Base-by-base conservation (phyloP, 768 basidiomycete species). In the Boletus sp. region DNA sequence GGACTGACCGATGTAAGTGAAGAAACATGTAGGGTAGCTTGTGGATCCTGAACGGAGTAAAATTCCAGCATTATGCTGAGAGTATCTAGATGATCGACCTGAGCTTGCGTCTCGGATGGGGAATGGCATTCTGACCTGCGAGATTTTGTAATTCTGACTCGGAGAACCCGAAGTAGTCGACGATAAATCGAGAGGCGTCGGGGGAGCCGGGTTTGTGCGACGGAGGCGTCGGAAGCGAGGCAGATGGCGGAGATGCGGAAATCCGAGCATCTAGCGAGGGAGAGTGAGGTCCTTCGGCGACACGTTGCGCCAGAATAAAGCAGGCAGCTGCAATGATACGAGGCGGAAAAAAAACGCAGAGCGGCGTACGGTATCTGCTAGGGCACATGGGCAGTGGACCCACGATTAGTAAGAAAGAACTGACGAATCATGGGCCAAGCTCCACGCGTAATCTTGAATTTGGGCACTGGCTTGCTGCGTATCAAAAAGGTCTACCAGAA, bases 391-490 rank as follows among this genome's bases (percentile, higher is more conserved):
- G 59, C 37, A 54, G 36, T 50, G 51, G 40, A 45, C 40, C 32
- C n/a, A 37, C 48, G 37, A 50, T 35, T 28, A 42, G 20, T 32
- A 36, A 45, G 36, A 49, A 24, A 14, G 41, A 36, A 80, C 80
- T 72, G 56, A 93, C 92, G 92, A 91, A 76, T 94, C 92, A 72
- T 92, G 89, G 14, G 90, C 87, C 50, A 94, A 77, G 59, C 89
- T 90, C 92, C 91, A 94, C 12, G 90, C 85, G 65, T 83, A 86
- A 66, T 92, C 90, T 69, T 89, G 84, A 36, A 87, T 69, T 35
- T 76, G 71, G 18, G 67, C 52, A 36, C 78, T 79, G 42, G 78
- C 76, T 58, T 79, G 78, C 44, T 80, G 72, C 9, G 78, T 74
- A 54, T 86, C 82, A 64, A 91, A 87, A 11, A 92, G 75, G 59